Conservation (phyloP, 139 green algal genomes). For the Deuterostichococcus epilithicus region DNA sequence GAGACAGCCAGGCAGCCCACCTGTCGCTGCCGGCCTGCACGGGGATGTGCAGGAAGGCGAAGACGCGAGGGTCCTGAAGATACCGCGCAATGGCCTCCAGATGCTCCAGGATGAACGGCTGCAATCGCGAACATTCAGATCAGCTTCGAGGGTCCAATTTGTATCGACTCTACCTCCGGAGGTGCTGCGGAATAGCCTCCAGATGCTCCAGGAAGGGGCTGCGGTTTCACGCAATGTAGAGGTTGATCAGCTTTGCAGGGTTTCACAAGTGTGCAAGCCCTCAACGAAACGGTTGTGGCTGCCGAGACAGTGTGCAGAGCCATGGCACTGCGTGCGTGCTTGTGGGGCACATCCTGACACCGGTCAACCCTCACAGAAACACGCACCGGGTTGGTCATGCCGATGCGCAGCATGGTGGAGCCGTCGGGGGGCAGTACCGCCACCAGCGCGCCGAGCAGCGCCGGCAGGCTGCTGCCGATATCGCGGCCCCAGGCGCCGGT, state of each 20-base stretch:
- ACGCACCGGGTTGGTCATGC: conserved; percentile 87
- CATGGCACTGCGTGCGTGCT: too few species aligned
- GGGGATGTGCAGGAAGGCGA: conserved; percentile 88
- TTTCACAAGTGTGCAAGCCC: too few species aligned
- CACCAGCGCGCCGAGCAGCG: conserved; percentile 60
- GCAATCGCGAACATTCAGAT: background rate
- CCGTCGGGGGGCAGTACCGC: conserved; percentile 60
- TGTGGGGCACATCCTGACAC: too few species aligned
- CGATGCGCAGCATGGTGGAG: conserved; percentile 77
- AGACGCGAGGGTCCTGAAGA: conserved; percentile 69
- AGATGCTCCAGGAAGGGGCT: too few species aligned
- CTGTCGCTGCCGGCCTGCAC: conserved; percentile 79
- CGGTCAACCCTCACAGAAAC: too few species aligned
- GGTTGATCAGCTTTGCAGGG: too few species aligned
- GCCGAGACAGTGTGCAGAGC: too few species aligned
- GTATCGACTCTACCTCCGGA: too few species aligned
- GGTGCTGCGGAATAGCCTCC: too few species aligned
- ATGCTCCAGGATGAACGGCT: conserved; percentile 88
- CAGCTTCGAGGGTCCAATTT: too few species aligned
- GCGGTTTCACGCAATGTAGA: too few species aligned
- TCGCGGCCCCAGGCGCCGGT: conserved; percentile 87
- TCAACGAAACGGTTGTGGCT: too few species aligned
- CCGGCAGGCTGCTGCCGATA: conserved; percentile 67
- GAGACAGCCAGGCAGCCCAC: background rate
- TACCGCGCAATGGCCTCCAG: conserved; percentile 55